Base-by-base conservation (phyloP, 2,329 filamentous ascomycete species). In the Fusarium sp. region DNA sequence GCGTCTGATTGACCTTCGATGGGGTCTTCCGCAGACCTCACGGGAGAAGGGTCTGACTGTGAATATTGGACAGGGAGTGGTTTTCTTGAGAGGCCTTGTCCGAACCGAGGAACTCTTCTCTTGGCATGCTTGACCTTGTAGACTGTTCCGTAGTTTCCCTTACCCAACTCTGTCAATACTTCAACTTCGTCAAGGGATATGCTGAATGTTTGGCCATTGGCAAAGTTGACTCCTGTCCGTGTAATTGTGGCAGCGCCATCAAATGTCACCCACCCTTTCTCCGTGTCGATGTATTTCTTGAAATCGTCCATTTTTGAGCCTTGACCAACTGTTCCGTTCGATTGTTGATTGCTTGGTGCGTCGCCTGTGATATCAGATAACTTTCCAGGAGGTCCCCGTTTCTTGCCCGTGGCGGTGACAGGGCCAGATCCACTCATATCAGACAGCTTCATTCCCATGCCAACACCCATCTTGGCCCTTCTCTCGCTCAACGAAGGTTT, bases 141-240 rank as follows among this genome's bases (percentile, higher is more conserved):
- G 6, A 99, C 96, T 3, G 95, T 98, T 63, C 96, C 96, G 75
- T 99, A 99, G 78, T 99, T 99, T 39, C 96, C 96, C 80, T 98
- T 99, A 46, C 96, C 96, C 15, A 99, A 84, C 82, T 99, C 96
- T 66, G 95, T 93, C 60, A 98, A 78, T 3, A 93, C 95, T 74
- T 98, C 93, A 8, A 99, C 92, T 79, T 99, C 95, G 76, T 99
- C 95, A 41, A 99, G 85, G 6, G 95, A 98, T 76, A 99, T 98
- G 75, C 87, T 93, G 80, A 99, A 98, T 20, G 90, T 93, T 55
- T 91, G 92, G 4, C 96, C 96, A 60, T 92, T 94, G 24, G 92
- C 91, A 77, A 99, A 99, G 76, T 98, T 92, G 66, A 99, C 94
- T 26, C 96, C 96, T 18, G 92, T 90, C 26, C 93, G 90, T 68